These are phyloP conservation scores for Ophiocordyceps sinensis DNA, from an alignment of 2,329 filamentous ascomycete genomes.

Conservation along the genomic window DNA sequence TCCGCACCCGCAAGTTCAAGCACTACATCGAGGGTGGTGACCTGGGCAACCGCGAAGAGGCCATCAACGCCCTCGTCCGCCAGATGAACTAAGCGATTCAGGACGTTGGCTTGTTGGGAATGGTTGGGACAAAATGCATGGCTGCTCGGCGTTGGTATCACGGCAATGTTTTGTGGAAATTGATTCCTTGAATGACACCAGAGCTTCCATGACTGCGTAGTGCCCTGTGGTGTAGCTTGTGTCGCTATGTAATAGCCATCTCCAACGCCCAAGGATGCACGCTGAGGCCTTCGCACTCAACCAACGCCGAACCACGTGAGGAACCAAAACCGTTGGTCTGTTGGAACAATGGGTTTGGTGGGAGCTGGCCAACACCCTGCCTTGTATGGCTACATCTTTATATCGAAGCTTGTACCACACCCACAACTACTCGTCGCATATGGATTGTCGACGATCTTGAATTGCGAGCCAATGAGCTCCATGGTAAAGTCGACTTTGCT, in stretches of 20 bases:
- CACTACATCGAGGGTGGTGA: constrained; percentile 99
- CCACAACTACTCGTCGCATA: constrained; percentile 87
- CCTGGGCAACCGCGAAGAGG: constrained; percentile 94
- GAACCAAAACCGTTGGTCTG: too few relatives aligned
- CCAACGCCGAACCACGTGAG: too few relatives aligned
- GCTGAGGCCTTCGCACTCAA: too few relatives aligned
- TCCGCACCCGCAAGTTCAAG: constrained; percentile 95
- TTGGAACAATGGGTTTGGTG: too few relatives aligned
- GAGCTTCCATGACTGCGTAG: constrained; percentile 16
- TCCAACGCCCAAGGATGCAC: too few relatives aligned
- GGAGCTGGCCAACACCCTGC: too few relatives aligned
- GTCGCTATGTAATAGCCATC: not conserved
- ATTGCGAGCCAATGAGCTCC: constrained; percentile 79
- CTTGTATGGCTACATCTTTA: constrained; percentile 19
- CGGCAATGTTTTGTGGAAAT: constrained; percentile 22
- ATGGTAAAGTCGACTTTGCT: constrained; percentile 95
- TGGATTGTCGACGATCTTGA: constrained; percentile 92
- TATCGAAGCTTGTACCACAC: constrained; percentile 95
- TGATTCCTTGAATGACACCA: constrained; percentile 25
- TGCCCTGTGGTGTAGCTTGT: not conserved
- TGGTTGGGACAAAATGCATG: constrained; percentile 20
- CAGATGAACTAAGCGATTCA: constrained; percentile 76
- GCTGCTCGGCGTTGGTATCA: constrained; percentile 27
- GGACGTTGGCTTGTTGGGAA: constrained; percentile 7
- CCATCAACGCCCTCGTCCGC: constrained; percentile 91